Percentiles rank a stretch among this genome's conserved stretches.
These are phyloP conservation scores for Cupressus sempervirens DNA, from an alignment of 75 land plant genomes.

Conservation along the genomic window DNA sequence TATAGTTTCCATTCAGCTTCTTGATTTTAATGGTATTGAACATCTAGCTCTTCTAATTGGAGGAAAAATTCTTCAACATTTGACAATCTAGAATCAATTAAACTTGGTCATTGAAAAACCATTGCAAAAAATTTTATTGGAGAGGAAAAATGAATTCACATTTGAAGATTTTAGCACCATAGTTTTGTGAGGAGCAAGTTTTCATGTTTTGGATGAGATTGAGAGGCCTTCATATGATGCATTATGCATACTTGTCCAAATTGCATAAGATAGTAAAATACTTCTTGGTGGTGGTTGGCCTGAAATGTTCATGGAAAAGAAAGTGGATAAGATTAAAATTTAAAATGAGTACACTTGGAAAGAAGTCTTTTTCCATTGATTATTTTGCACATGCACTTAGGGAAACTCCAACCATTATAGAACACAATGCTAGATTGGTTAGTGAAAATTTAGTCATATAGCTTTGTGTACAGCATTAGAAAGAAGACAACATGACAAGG, in stretches of 20 bases:
- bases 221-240: conserved; percentile 97
- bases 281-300: conserved; percentile 98
- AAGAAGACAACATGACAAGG: conserved; percentile 62
- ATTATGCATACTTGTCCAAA: conserved; percentile 82
- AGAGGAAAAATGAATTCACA: too few relatives aligned
- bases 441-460: conserved; percentile 87
- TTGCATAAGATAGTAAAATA: conserved; percentile 82
- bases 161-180: too few relatives aligned
- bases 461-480: conserved; percentile 87
- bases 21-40: too few relatives aligned
- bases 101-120: too few relatives aligned
- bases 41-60: too few relatives aligned
- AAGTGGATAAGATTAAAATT: conserved; percentile 88
- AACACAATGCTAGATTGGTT: conserved; percentile 96
- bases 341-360: too few relatives aligned
- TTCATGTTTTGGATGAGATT: conserved; percentile 91
- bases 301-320: conserved; percentile 82
- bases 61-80: too few relatives aligned
- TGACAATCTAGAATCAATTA: too few relatives aligned
- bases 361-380: conserved; percentile 92
- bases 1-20: too few relatives aligned
- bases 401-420: conserved; percentile 82
- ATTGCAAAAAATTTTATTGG: too few relatives aligned
- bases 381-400: conserved; percentile 80
- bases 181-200: too few relatives aligned